Conservation (phyloP, 176 grass and related monocot species). For the Carex kokanica region DNA sequence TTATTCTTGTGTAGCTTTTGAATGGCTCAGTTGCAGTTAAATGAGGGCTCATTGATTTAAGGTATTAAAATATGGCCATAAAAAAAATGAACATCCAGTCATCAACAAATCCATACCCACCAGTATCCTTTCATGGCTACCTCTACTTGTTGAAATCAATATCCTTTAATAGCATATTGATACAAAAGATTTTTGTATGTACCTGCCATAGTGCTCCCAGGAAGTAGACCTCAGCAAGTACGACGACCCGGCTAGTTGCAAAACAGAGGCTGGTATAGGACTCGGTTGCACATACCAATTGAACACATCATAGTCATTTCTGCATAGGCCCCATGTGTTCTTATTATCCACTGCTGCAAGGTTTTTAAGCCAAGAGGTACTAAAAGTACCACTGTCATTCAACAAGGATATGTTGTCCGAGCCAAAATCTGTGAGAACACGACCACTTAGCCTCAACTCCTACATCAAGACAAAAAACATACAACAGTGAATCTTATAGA, state of each 20-base stretch:
- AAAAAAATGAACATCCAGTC: background rate
- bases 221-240: slow-evolving; percentile 82
- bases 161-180: slow-evolving; percentile 4
- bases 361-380: slow-evolving; percentile 89
- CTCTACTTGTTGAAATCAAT: background rate
- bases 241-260: slow-evolving; percentile 80
- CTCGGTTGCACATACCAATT: slow-evolving; percentile 76
- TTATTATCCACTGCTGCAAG: slow-evolving; percentile 39
- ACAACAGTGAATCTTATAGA: background rate
- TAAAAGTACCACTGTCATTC: slow-evolving; percentile 92
- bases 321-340: slow-evolving; percentile 24
- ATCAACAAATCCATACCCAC: background rate
- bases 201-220: slow-evolving; percentile 98
- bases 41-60: background rate
- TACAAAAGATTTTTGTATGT: slow-evolving; percentile 3
- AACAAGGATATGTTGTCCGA: slow-evolving; percentile 52
- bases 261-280: slow-evolving; percentile 69
- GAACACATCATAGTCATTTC: slow-evolving; percentile 82
- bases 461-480: slow-evolving; percentile 28
- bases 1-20: background rate
- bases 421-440: slow-evolving; percentile 76
- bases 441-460: slow-evolving; percentile 78
- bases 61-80: background rate
- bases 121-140: background rate
- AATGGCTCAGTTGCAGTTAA: background rate